Percentiles rank a stretch among this genome's conserved stretches.
These are phyloP conservation scores for Periconia sp. DNA, from an alignment of 2,329 filamentous ascomycete species.

Conservation along the genomic window DNA sequence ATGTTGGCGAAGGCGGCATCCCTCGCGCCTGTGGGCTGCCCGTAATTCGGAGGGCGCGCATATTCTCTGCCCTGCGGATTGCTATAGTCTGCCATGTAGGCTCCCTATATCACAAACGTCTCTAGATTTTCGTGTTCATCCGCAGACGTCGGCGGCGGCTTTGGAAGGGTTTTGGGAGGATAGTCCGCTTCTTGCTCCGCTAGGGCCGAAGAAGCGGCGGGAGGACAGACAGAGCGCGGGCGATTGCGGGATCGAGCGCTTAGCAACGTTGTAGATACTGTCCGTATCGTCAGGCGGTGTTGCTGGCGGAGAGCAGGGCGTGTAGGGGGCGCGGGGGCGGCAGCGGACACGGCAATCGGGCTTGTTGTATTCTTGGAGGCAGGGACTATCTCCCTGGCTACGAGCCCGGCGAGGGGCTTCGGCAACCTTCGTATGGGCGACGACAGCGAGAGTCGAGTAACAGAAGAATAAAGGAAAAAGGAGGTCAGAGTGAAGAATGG, in stretches of 20 bases:
- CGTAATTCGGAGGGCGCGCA: constrained; percentile 58
- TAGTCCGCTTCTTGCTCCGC: constrained; percentile 20
- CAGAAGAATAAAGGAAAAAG: constrained; percentile 6
- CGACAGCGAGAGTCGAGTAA: constrained; percentile 6
- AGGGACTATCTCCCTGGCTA: constrained; percentile 23
- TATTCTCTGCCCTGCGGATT: constrained; percentile 67
- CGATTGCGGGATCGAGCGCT: background rate
- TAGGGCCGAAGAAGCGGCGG: constrained; percentile 18
- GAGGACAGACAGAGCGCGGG: constrained; percentile 9
- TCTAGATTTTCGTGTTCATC: constrained; percentile 27
- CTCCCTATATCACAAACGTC: constrained; percentile 22
- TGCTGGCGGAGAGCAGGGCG: constrained; percentile 1
- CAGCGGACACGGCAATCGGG: constrained; percentile 16
- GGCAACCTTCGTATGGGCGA: constrained; percentile 11
- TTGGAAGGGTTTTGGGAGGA: constrained; percentile 22
- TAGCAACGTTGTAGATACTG: background rate
- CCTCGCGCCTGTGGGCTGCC: constrained; percentile 69
- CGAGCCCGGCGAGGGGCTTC: constrained; percentile 30
- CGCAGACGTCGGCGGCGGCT: constrained; percentile 21
- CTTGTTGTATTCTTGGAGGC: constrained; percentile 15
- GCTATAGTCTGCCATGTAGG: constrained; percentile 67
- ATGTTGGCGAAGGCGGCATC: constrained; percentile 97
- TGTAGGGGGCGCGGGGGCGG: constrained; percentile 12
- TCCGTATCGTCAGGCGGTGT: constrained; percentile 2
- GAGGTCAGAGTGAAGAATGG: constrained; percentile 13